Evolutionary conservation across 257 asterid genomes (phyloP).

Genomic region (Solanum appendiculatum): DNA sequence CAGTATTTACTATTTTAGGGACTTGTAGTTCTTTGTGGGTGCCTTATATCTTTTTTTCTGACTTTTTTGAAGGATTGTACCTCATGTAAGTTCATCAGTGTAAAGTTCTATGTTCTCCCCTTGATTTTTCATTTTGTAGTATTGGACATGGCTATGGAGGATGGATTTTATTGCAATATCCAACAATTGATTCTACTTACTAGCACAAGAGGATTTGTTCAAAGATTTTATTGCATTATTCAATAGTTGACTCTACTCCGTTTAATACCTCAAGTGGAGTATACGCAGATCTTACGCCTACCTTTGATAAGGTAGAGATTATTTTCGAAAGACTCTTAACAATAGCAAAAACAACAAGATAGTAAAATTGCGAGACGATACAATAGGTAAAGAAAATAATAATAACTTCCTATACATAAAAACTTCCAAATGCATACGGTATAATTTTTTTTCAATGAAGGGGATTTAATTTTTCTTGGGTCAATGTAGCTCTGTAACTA

Average conservation of each 20-base stretch:
- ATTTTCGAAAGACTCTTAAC: neutral
- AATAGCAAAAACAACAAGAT: neutral
- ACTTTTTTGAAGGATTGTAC: neutral
- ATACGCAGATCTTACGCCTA: neutral
- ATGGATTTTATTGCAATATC: neutral
- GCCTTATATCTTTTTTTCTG: neutral
- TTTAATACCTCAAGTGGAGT: neutral
- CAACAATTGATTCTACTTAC: neutral
- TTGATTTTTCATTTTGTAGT: neutral
- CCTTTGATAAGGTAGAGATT: neutral
- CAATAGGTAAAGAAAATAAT: too few relatives aligned
- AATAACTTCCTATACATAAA: too few relatives aligned
- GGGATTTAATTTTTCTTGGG: neutral
- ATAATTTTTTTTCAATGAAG: neutral
- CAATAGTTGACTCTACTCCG: too few relatives aligned
- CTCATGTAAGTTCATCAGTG: constrained; percentile 1
- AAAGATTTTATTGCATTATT: too few relatives aligned
- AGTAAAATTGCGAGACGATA: neutral
- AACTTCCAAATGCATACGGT: too few relatives aligned
- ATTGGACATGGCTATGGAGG: neutral
- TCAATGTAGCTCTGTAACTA: neutral
- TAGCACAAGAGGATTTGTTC: neutral
- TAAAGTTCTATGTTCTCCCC: neutral
- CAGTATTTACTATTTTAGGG: constrained; percentile 7
- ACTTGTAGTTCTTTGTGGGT: constrained; percentile 2